Conservation (phyloP, 768 basidiomycete genomes). For the Lactarius sanguifluus region DNA sequence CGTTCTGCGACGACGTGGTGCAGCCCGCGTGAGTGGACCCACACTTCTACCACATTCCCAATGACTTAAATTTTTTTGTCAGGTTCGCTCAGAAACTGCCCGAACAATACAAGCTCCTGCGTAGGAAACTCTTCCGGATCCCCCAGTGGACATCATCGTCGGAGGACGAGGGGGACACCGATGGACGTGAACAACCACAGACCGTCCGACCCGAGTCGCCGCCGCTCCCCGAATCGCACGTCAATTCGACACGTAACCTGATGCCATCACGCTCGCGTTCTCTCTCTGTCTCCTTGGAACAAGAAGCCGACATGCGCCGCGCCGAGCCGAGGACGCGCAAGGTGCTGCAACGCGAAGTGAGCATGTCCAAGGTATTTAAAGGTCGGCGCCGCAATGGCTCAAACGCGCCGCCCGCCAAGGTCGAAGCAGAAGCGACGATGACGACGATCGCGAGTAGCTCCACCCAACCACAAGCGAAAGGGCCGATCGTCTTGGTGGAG, state of each 20-base stretch:
- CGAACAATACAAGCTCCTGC: slow-evolving; percentile 29
- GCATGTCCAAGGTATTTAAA: slow-evolving; percentile 74
- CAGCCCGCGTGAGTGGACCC: slow-evolving; percentile 52
- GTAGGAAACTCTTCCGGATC: slow-evolving; percentile 29
- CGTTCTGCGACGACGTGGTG: slow-evolving; percentile 65
- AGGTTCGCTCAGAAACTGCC: slow-evolving; percentile 13
- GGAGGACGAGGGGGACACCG: slow-evolving; percentile 13
- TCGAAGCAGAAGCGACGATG: slow-evolving; percentile 24
- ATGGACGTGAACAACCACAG: background rate
- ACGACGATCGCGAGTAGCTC: background rate
- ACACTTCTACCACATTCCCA: background rate
- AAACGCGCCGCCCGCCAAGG: slow-evolving; percentile 24
- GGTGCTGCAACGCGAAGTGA: slow-evolving; percentile 66
- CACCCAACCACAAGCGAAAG: slow-evolving; percentile 29
- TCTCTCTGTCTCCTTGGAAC: slow-evolving; percentile 67
- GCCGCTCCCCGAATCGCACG: background rate
- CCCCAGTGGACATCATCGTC: slow-evolving; percentile 23
- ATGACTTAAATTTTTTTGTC: background rate
- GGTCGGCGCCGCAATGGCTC: slow-evolving; percentile 35
- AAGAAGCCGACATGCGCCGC: slow-evolving; percentile 51
- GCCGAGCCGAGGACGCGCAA: slow-evolving; percentile 43
- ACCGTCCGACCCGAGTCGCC: background rate
- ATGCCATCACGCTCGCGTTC: slow-evolving; percentile 35
- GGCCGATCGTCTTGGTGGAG: slow-evolving; percentile 32
- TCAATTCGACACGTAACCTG: background rate